Evolutionary conservation across 2,329 filamentous ascomycete species (phyloP).

Genomic region (Cladosporium velox): DNA sequence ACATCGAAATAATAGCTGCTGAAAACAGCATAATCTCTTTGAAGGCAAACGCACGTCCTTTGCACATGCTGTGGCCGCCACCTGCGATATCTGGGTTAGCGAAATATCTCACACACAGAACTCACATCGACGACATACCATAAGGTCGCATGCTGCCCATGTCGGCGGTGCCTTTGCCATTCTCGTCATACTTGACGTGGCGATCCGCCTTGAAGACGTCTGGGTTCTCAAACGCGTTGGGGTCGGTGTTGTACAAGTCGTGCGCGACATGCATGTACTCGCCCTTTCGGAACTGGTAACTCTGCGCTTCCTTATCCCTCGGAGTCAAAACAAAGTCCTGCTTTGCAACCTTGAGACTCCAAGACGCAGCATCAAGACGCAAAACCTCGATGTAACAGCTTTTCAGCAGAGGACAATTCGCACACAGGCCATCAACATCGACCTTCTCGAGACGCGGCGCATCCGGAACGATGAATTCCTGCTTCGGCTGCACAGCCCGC

Average conservation of each 20-base stretch:
- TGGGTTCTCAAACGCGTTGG: slow-evolving; percentile 37
- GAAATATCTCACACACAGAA: neutral
- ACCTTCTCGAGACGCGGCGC: slow-evolving; percentile 35
- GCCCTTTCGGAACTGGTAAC: slow-evolving; percentile 38
- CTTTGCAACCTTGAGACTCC: slow-evolving; percentile 40
- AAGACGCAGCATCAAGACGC: slow-evolving; percentile 39
- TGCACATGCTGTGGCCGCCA: slow-evolving; percentile 51
- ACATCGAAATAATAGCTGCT: slow-evolving; percentile 56
- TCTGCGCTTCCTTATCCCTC: slow-evolving; percentile 37
- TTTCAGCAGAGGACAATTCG: slow-evolving; percentile 40
- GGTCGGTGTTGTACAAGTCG: slow-evolving; percentile 41
- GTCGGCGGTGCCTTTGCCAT: slow-evolving; percentile 37
- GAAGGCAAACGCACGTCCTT: slow-evolving; percentile 54
- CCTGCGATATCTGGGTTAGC: slow-evolving; percentile 33
- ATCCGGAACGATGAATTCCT: slow-evolving; percentile 37
- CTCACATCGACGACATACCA: slow-evolving; percentile 30
- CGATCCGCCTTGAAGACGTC: slow-evolving; percentile 37
- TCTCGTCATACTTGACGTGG: slow-evolving; percentile 37
- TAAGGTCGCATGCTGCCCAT: slow-evolving; percentile 51
- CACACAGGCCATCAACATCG: slow-evolving; percentile 38
- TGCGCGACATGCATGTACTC: slow-evolving; percentile 41
- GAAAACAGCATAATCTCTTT: slow-evolving; percentile 53
- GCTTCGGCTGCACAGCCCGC: slow-evolving; percentile 33
- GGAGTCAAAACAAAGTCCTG: slow-evolving; percentile 40
- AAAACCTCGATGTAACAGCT: slow-evolving; percentile 42